These are phyloP conservation scores for Circinella umbellata DNA, from an alignment of 371 early-diverging fungal species.

Conservation along the genomic window DNA sequence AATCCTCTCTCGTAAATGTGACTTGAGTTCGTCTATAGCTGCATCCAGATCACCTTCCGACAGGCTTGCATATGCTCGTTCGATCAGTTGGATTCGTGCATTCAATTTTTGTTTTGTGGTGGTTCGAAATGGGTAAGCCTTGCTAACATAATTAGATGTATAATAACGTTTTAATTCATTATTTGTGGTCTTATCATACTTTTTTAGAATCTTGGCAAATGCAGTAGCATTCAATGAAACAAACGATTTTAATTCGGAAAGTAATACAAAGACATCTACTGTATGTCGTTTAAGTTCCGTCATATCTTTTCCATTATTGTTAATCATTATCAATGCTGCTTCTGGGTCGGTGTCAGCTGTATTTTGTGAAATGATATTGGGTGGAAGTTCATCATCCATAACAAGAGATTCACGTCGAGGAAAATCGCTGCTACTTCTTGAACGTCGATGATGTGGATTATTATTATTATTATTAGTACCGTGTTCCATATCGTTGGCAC, in stretches of 20 bases:
- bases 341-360: slow-evolving; percentile 33
- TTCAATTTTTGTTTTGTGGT: slow-evolving; percentile 63
- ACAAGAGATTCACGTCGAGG: slow-evolving; percentile 17
- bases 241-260: slow-evolving; percentile 89
- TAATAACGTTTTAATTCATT: slow-evolving; percentile 62
- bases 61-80: slow-evolving; percentile 62
- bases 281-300: slow-evolving; percentile 42
- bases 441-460: background rate
- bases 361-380: slow-evolving; percentile 43
- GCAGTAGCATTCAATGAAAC: slow-evolving; percentile 93
- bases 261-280: slow-evolving; percentile 75
- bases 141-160: slow-evolving; percentile 49
- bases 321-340: background rate
- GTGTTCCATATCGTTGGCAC: too few relatives aligned
- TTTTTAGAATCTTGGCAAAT: slow-evolving; percentile 95
- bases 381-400: slow-evolving; percentile 46
- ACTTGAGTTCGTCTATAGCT: slow-evolving; percentile 77
- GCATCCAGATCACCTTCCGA: slow-evolving; percentile 56
- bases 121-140: slow-evolving; percentile 71
- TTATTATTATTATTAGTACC: background rate
- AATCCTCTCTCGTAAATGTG: slow-evolving; percentile 86
- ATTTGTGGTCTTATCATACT: slow-evolving; percentile 92
- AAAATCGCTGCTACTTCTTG: slow-evolving; percentile 7
- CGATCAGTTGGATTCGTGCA: slow-evolving; percentile 62
- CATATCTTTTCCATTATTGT: background rate